Evolutionary conservation across 805 yeast species (phyloP).

Genomic region (Wickerhamiella nectarea): DNA sequence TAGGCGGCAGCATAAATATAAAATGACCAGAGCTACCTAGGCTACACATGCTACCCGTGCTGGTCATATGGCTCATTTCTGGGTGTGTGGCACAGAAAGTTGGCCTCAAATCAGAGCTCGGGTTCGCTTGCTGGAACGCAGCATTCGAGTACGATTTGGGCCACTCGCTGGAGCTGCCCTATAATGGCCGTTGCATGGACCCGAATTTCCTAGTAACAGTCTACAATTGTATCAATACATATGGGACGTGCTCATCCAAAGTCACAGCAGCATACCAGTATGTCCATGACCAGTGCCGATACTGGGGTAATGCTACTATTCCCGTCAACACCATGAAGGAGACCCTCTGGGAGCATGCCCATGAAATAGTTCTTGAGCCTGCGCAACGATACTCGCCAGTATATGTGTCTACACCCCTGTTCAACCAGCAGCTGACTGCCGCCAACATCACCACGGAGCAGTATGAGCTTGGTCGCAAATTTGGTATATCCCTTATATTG

Average conservation of each 20-base stretch:
- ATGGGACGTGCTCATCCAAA: slow-evolving; percentile 18
- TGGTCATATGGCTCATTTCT: no score
- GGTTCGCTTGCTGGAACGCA: slow-evolving; percentile 24
- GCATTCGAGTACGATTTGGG: slow-evolving; percentile 24
- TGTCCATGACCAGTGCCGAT: slow-evolving; percentile 21
- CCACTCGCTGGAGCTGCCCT: slow-evolving; percentile 20
- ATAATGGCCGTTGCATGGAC: slow-evolving; percentile 21
- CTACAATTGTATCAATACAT: slow-evolving; percentile 19
- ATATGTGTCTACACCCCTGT: slow-evolving; percentile 11
- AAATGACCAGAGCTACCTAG: no score
- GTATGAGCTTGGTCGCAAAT: slow-evolving; percentile 22
- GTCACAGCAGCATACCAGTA: slow-evolving; percentile 19
- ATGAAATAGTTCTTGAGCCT: neutral
- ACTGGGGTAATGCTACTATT: slow-evolving; percentile 20
- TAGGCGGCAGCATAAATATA: no score
- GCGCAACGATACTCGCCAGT: neutral
- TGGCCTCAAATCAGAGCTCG: slow-evolving; percentile 23
- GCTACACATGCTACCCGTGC: no score
- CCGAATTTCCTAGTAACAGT: slow-evolving; percentile 23
- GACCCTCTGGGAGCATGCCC: slow-evolving; percentile 13
- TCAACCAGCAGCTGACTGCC: slow-evolving; percentile 15
- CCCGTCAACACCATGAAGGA: slow-evolving; percentile 17
- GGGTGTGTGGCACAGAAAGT: slow-evolving; percentile 20
- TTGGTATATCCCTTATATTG: slow-evolving; percentile 22
- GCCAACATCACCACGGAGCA: slow-evolving; percentile 21